A percentile compares a stretch with the other conserved stretches of the same genome.
These are phyloP conservation scores for Xylaria telfairii DNA, from an alignment of 495 filamentous ascomycete genomes.

Conservation along the genomic window DNA sequence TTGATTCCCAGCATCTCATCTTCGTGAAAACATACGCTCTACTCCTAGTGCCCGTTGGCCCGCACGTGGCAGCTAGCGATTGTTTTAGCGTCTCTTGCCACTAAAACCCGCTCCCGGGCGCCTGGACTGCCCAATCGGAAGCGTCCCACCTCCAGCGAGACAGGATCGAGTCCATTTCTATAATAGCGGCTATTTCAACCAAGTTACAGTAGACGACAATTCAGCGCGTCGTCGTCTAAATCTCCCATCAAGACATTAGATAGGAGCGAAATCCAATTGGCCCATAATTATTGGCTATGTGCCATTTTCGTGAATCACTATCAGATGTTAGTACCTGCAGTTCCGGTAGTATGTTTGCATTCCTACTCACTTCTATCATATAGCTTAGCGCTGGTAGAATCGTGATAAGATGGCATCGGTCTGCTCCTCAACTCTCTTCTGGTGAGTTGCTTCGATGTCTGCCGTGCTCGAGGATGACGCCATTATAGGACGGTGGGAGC, in stretches of 20 bases:
- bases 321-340: neutral
- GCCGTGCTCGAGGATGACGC: neutral
- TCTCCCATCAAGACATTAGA: neutral
- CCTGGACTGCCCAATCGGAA: neutral
- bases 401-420: conserved; percentile 5
- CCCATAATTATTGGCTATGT: neutral
- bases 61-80: neutral
- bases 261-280: neutral
- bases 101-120: neutral
- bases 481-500: conserved; percentile 8
- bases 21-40: neutral
- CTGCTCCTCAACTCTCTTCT: neutral
- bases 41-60: neutral
- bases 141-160: neutral
- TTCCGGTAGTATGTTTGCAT: neutral
- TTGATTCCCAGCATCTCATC: neutral
- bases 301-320: neutral
- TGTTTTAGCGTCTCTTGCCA: neutral
- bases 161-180: neutral
- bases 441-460: conserved; percentile 6
- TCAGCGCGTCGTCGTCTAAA: neutral
- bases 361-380: neutral
- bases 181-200: neutral
- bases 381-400: conserved; percentile 6
- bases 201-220: neutral